Percentiles rank a stretch among this genome's conserved stretches.
Conservation (phyloP, 768 basidiomycete genomes). For the Sistotremastrum suecicum region DNA sequence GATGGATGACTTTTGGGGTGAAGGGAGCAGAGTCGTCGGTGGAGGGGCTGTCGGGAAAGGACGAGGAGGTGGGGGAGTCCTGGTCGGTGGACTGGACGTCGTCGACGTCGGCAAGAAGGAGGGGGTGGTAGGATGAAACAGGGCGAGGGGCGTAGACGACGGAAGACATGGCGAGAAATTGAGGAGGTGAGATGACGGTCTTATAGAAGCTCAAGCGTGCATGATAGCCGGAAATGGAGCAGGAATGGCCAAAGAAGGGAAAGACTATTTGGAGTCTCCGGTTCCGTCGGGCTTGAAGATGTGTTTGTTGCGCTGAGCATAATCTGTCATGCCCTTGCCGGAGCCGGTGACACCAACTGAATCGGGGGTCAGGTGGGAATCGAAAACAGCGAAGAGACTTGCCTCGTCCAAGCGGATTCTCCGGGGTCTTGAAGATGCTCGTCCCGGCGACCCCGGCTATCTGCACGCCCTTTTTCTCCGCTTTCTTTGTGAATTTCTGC, state of each 20-base stretch:
- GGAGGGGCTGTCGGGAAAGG: slow-evolving; percentile 14
- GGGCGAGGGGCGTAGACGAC: background rate
- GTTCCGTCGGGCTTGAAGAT: slow-evolving; percentile 50
- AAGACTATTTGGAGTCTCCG: slow-evolving; percentile 15
- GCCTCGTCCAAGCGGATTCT: slow-evolving; percentile 82
- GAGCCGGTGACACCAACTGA: slow-evolving; percentile 85
- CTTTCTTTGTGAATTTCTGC: slow-evolving; percentile 94
- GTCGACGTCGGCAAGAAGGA: slow-evolving; percentile 4
- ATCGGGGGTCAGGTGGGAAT: slow-evolving; percentile 6
- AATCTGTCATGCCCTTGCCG: slow-evolving; percentile 80
- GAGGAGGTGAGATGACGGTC: background rate
- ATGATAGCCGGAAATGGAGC: slow-evolving; percentile 8
- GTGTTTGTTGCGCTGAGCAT: slow-evolving; percentile 53
- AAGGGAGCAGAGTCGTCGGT: slow-evolving; percentile 6
- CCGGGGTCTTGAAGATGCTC: slow-evolving; percentile 90
- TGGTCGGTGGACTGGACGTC: slow-evolving; percentile 3
- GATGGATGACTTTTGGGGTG: background rate
- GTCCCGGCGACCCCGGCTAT: slow-evolving; percentile 82
- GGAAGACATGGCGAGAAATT: background rate
- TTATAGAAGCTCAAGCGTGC: slow-evolving; percentile 12
- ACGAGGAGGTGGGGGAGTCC: slow-evolving; percentile 14
- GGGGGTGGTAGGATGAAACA: background rate
- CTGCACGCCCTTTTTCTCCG: slow-evolving; percentile 82
- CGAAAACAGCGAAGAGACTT: slow-evolving; percentile 10
- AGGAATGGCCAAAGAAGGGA: slow-evolving; percentile 13